Conservation (phyloP, 768 basidiomycete genomes). For the Boletus fagicola region DNA sequence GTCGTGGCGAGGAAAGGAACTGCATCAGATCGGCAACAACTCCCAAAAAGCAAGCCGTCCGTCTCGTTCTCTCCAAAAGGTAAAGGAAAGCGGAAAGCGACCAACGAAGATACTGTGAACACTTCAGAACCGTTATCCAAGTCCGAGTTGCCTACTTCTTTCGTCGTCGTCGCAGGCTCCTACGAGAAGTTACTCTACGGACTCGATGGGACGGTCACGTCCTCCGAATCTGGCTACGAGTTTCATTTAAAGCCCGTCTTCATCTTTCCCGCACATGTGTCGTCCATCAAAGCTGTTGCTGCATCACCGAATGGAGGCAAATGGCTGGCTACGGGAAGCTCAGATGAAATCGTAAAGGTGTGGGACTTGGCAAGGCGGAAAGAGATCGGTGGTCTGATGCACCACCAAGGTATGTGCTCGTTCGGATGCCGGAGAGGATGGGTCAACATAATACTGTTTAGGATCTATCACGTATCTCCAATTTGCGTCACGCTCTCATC, state of each 20-base stretch:
- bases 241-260: constrained; percentile 74
- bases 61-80: constrained; percentile 24
- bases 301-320: constrained; percentile 88
- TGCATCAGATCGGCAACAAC: neutral
- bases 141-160: constrained; percentile 50
- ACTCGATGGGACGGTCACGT: constrained; percentile 59
- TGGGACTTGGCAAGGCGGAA: constrained; percentile 93
- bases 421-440: neutral
- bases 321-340: constrained; percentile 93
- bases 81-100: constrained; percentile 30
- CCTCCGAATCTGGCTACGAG: constrained; percentile 29
- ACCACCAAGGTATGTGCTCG: constrained; percentile 75
- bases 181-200: constrained; percentile 98
- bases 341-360: constrained; percentile 96
- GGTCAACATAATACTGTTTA: constrained; percentile 29
- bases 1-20: neutral
- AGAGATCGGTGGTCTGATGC: constrained; percentile 93
- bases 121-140: constrained; percentile 6
- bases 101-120: neutral
- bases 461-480: constrained; percentile 88
- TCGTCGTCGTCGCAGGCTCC: constrained; percentile 88
- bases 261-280: constrained; percentile 96
- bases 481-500: constrained; percentile 86
- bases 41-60: neutral
- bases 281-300: constrained; percentile 87